Base-by-base conservation (phyloP, 2,329 filamentous ascomycete genomes). In the Curvularia hawaiiensis region DNA sequence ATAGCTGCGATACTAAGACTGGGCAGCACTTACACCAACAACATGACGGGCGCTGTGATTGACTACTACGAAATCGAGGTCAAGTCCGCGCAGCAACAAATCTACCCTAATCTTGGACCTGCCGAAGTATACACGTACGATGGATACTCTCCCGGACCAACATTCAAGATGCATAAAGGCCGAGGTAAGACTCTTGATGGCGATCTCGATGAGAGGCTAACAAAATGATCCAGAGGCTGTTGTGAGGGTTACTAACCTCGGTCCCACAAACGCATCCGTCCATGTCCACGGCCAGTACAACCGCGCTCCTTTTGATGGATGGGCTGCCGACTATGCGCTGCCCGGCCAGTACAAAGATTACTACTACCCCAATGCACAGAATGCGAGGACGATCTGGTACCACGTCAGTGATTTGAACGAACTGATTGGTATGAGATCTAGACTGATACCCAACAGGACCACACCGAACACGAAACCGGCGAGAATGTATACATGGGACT, bases 291-390 rank as follows among this genome's bases (percentile, higher is more conserved):
- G 84, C 0, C 84, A 82, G 12, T 83, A 80, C 33, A 69, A 69
- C 52, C 73, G 78, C 31, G 75, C 79, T 8, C 78, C 79, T 7
- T 82, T 79, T 50, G 82, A 84, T 61, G 83, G 83, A 0, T 85
- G 83, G 82, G 83, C 83, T 1, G 78, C 79, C 45, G 84, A 86
- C 59, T 74, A 78, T n/a, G 81, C 82, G 1, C 47, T 71, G 0
- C 78, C 80, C 0, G 82, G 83, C 0, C 73, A 86, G 63, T 85
- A 81, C 72, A 86, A 87, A 68, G 85, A 87, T 59, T 86, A 87
- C 68, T 87, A 86, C 68, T 88, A 85, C 62, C 84, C 84, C 10
- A 87, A 87, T 66, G 74, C 69, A 14, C 80, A 86, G 65, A 78
- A 76, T 39, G 82, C 79, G 1, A 78, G 84, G 38, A 78, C 82